Base-by-base conservation (phyloP, 1,139 yeast genomes). In the Zygoascus sp. region DNA sequence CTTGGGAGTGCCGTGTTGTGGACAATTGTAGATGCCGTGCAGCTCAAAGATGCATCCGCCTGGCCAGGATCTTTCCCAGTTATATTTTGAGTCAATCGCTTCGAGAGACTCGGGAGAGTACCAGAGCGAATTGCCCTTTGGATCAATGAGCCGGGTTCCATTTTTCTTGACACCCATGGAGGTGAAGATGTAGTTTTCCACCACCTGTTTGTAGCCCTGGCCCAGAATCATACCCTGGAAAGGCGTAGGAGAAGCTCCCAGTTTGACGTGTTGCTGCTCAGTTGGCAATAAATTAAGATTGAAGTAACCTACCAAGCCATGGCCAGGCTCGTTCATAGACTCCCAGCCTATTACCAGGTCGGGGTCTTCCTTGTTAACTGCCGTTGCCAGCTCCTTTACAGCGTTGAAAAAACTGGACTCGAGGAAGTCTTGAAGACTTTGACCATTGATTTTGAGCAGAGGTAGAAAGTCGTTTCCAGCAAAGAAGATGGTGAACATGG, bases 401-500 rank as follows among this genome's bases (percentile, higher is more conserved):
- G 95, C 76, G 13, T 67, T 67, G 22, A 82, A 66, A 60, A 75
- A 88, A 59, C 79, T 84, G 28, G 68, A 61, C 57, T 88, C 95
- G 41, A 90, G 68, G 58, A 75, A 90, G 44, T 80, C 81, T 62
- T 90, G 96, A 52, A 92, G 83, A 59, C 87, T 87, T 19, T 69
- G 70, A 11, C 81, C 90, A 60, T 89, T 76, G 27, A 90, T 72
- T 5, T 70, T 66, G 51, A 92, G 80, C 46, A 82, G 75, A 1
- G 89, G 97, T 51, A 74, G 89, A 72, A 69, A 81, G 66, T 53
- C 69, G 62, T 69, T 74, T 1, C 97, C 97, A 1, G 83, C 81
- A 63, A 84, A 89, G 59, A 89, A 88, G 55, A 86, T 63, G 0
- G 95, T 85, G 64, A 87, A 88, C 95, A 89, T 85, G 9, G 85